These are phyloP conservation scores for Zygosaccharomyces bailii DNA, from an alignment of 805 yeast genomes.

Conservation along the genomic window DNA sequence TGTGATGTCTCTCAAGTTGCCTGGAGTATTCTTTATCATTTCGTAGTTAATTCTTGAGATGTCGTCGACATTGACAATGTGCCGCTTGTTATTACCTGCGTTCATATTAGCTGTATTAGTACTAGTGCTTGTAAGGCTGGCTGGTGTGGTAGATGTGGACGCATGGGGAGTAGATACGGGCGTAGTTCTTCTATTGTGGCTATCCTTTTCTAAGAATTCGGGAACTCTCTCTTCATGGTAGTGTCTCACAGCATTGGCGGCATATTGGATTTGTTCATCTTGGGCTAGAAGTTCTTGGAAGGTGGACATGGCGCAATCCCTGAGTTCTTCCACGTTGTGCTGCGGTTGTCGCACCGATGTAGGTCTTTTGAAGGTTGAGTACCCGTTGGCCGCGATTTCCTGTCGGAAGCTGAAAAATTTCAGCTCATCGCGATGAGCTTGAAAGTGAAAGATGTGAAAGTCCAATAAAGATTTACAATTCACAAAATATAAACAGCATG, in stretches of 20 bases:
- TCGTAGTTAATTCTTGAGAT: slow-evolving; percentile 36
- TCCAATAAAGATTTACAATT: no score
- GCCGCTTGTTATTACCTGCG: slow-evolving; percentile 25
- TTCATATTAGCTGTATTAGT: not conserved
- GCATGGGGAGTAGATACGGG: slow-evolving; percentile 7
- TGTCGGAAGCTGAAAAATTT: slow-evolving; percentile 2
- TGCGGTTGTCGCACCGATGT: not conserved
- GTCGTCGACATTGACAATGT: slow-evolving; percentile 34
- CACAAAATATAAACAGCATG: no score
- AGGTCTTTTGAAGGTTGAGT: not conserved
- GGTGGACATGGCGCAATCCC: not conserved
- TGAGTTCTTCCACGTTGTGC: not conserved
- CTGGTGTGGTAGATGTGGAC: slow-evolving; percentile 1
- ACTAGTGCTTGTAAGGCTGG: not conserved
- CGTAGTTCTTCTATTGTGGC: slow-evolving; percentile 11
- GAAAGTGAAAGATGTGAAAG: not conserved
- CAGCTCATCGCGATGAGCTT: slow-evolving; percentile 9
- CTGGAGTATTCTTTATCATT: slow-evolving; percentile 34
- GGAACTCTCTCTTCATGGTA: slow-evolving; percentile 13
- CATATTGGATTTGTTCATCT: slow-evolving; percentile 20
- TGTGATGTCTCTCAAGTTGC: slow-evolving; percentile 19
- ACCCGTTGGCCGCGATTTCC: slow-evolving; percentile 3
- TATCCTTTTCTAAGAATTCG: slow-evolving; percentile 11
- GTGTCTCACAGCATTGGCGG: slow-evolving; percentile 16
- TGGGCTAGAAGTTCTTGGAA: slow-evolving; percentile 4